Evolutionary conservation across 2,329 filamentous ascomycete genomes (phyloP).

Genomic region (Dothistroma pini): DNA sequence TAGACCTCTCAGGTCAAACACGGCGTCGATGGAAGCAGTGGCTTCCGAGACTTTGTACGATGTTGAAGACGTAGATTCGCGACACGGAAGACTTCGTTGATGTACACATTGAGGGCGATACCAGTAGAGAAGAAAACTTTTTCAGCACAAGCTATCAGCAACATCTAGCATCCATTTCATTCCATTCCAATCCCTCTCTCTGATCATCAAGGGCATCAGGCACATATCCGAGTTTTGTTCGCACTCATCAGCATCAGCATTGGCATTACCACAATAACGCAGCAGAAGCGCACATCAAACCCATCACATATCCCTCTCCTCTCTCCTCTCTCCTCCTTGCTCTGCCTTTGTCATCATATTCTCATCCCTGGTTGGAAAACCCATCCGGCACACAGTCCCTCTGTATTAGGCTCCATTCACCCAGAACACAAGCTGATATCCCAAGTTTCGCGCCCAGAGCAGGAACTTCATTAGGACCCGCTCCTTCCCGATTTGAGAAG

Average conservation of each 20-base stretch:
- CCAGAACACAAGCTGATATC: not conserved
- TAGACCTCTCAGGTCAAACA: too few species aligned
- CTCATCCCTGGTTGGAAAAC: not conserved
- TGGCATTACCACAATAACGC: not conserved
- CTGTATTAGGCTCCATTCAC: not conserved
- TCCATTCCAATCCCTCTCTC: not conserved
- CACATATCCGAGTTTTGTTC: constrained; percentile 1
- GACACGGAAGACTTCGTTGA: not conserved
- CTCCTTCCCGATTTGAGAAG: not conserved
- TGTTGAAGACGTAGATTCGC: too few species aligned
- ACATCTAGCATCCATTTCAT: not conserved
- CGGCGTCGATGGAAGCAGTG: too few species aligned
- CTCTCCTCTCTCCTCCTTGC: not conserved
- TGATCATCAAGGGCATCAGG: not conserved
- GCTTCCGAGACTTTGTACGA: too few species aligned
- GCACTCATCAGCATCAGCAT: constrained; percentile 1
- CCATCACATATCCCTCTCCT: not conserved
- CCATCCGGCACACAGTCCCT: not conserved
- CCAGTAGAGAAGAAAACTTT: not conserved
- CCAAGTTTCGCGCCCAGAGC: not conserved
- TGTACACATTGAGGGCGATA: not conserved
- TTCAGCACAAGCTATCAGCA: constrained; percentile 1
- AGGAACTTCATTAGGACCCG: not conserved
- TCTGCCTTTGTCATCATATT: not conserved
- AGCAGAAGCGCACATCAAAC: not conserved